These are phyloP conservation scores for Stevia rebaudiana DNA, from an alignment of 140 eudicot species.

Conservation along the genomic window DNA sequence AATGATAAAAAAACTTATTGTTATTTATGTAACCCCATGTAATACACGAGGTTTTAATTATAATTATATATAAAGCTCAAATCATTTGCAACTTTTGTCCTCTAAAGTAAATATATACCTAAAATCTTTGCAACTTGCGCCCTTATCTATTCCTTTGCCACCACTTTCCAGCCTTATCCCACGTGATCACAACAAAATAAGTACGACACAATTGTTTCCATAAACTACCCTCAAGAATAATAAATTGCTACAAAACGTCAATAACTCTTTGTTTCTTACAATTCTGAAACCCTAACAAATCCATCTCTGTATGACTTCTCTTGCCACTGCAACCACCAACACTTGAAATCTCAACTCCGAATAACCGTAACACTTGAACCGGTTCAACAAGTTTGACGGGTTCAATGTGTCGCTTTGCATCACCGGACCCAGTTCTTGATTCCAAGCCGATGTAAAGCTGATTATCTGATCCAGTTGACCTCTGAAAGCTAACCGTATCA, in stretches of 20 bases:
- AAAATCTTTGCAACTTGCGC: conserved; percentile 21
- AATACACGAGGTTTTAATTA: too few species aligned
- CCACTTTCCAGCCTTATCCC: conserved; percentile 16
- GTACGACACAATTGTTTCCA: neutral
- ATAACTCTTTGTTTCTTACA: conserved; percentile 41
- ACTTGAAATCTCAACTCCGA: conserved; percentile 66
- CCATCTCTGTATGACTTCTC: conserved; percentile 47
- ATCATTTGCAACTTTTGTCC: neutral
- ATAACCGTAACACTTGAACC: conserved; percentile 60
- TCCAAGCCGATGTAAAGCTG: conserved; percentile 73
- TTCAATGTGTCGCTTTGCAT: neutral
- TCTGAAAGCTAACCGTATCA: conserved; percentile 53
- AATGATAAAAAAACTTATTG: too few species aligned
- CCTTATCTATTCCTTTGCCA: conserved; percentile 16
- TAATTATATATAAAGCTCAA: too few species aligned
- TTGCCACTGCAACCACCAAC: conserved; percentile 35
- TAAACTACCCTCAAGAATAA: neutral
- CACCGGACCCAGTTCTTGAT: conserved; percentile 20
- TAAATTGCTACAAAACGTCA: neutral
- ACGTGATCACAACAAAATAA: conserved; percentile 5
- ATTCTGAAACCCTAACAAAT: conserved; percentile 39
- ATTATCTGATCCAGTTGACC: conserved; percentile 49
- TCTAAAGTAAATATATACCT: conserved; percentile 8
- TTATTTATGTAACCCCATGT: too few species aligned
- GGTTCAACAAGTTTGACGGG: conserved; percentile 31